These are phyloP conservation scores for Lactuca sativa DNA, from an alignment of 129 eudicot genomes.

Conservation along the genomic window DNA sequence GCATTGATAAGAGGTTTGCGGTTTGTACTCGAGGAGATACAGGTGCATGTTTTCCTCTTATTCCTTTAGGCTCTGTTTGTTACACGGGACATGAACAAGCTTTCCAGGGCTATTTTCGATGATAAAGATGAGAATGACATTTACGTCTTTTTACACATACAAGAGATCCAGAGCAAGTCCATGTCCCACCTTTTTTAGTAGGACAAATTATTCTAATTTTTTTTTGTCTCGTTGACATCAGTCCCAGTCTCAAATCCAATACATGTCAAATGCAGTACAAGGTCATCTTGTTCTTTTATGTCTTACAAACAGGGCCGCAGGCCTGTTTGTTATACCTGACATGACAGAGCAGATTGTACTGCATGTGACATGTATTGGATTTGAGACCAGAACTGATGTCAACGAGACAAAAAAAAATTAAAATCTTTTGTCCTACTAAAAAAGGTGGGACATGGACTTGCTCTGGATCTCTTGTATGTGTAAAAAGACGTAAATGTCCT, in stretches of 20 bases:
- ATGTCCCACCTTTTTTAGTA: not conserved
- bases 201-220: not conserved
- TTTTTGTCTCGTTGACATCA: not conserved
- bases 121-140: not conserved
- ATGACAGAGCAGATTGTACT: not conserved
- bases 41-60: slow-evolving; percentile 41
- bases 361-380: not conserved
- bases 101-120: not conserved
- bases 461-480: not conserved
- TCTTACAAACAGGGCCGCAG: not conserved
- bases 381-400: not conserved
- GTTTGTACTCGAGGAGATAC: slow-evolving; percentile 69
- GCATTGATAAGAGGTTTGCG: slow-evolving; percentile 77
- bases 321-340: not conserved
- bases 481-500: not conserved
- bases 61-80: not conserved
- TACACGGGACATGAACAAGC: not conserved
- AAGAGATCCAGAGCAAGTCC: not conserved
- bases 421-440: not conserved
- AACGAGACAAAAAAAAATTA: no score
- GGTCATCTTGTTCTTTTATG: no score
- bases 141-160: not conserved
- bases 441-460: not conserved
- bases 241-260: not conserved
- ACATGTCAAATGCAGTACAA: no score